A percentile compares a stretch with the other conserved stretches of the same genome.
Conservation (phyloP, 352 stramenopile species). For the Globisporangium nagaii region DNA sequence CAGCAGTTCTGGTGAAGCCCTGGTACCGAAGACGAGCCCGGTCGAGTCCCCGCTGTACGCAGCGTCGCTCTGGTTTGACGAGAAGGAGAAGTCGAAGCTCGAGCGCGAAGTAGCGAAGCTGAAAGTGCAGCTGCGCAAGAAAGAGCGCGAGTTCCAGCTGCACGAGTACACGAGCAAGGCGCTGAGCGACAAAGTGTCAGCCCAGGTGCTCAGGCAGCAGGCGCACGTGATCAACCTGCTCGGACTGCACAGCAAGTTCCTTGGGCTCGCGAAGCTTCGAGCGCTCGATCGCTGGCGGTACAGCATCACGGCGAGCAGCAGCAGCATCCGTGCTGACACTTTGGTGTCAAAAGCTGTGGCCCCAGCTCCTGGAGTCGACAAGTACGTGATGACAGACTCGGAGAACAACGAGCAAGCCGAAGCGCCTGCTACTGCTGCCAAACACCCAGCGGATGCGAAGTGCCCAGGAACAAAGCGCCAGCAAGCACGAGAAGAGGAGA, state of each 20-base stretch:
- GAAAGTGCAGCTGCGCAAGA: conserved; percentile 26
- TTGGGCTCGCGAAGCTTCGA: conserved; percentile 16
- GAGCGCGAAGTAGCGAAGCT: conserved; percentile 34
- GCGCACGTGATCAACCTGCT: conserved; percentile 32
- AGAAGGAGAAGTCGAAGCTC: conserved; percentile 30
- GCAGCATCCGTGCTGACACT: too few relatives aligned
- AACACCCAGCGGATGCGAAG: neutral
- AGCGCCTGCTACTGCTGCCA: neutral
- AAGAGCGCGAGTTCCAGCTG: conserved; percentile 24
- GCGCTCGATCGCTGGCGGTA: conserved; percentile 32
- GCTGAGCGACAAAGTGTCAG: conserved; percentile 5
- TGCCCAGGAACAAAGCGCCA: neutral
- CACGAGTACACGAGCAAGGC: conserved; percentile 9
- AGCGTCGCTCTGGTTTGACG: conserved; percentile 16
- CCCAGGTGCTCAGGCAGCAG: conserved; percentile 15
- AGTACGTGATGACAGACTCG: conserved; percentile 3
- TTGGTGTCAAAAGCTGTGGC: neutral
- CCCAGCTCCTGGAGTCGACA: neutral
- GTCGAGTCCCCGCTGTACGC: conserved; percentile 8
- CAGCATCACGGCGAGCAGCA: neutral
- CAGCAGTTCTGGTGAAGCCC: neutral
- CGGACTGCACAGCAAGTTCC: conserved; percentile 19
- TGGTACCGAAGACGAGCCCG: neutral
- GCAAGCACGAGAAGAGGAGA: neutral
- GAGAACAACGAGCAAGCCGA: neutral